Conservation (phyloP, 176 grass and related monocot genomes). For the Olyra latifolia region DNA sequence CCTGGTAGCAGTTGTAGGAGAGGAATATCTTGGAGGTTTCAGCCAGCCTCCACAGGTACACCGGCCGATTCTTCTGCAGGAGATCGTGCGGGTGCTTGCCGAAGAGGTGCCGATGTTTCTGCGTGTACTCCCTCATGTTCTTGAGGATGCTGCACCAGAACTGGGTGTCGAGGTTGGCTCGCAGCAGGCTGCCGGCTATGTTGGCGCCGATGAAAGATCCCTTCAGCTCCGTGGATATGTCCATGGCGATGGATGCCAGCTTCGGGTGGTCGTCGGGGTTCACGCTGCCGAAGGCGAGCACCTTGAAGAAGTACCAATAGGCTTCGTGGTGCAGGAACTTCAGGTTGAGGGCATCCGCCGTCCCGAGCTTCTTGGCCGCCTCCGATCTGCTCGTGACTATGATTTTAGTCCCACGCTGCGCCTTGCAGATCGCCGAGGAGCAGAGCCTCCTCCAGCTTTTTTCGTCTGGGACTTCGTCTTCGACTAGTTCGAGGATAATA, state of each 20-base stretch:
- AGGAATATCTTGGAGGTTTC: slow-evolving; percentile 23
- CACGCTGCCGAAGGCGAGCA: slow-evolving; percentile 23
- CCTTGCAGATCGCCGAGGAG: background rate
- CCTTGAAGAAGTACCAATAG: slow-evolving; percentile 46
- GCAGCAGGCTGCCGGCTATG: slow-evolving; percentile 25
- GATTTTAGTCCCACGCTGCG: slow-evolving; percentile 13
- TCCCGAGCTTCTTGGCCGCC: background rate
- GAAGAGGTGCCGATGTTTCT: slow-evolving; percentile 14
- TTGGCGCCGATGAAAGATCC: slow-evolving; percentile 24
- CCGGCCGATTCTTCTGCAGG: background rate
- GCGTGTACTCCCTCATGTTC: slow-evolving; percentile 15
- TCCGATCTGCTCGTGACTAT: slow-evolving; percentile 27
- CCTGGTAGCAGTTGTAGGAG: slow-evolving; percentile 25
- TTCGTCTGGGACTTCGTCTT: background rate
- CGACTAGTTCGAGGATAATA: background rate
- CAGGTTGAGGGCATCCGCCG: background rate
- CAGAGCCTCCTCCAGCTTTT: slow-evolving; percentile 12
- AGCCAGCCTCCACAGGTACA: slow-evolving; percentile 18
- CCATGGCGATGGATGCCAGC: slow-evolving; percentile 30
- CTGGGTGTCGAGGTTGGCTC: slow-evolving; percentile 9
- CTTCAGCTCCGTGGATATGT: slow-evolving; percentile 25
- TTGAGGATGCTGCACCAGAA: slow-evolving; percentile 18
- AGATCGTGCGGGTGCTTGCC: slow-evolving; percentile 12
- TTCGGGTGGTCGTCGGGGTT: slow-evolving; percentile 23
- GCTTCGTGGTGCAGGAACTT: slow-evolving; percentile 16